Percentiles rank a stretch among this genome's conserved stretches.
Evolutionary conservation across 805 yeast species (phyloP).

Genomic region (Alloascoidea africana): DNA sequence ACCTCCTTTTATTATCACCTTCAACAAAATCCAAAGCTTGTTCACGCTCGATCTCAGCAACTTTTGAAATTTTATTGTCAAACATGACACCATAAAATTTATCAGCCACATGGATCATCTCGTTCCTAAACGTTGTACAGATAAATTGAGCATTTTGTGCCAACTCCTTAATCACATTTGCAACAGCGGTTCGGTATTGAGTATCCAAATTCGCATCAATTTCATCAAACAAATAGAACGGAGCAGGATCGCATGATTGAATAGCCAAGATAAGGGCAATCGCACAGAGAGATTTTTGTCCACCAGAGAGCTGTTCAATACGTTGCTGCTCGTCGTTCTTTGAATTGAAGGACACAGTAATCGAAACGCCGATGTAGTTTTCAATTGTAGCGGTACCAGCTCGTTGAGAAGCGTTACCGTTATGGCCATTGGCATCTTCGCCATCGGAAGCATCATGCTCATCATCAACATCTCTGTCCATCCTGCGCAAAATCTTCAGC

Average conservation of each 20-base stretch:
- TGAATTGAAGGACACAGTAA: conserved; percentile 81
- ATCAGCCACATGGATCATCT: conserved; percentile 77
- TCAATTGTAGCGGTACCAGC: conserved; percentile 22
- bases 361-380: conserved; percentile 66
- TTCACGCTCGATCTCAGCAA: conserved; percentile 50
- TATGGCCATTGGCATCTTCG: conserved; percentile 9
- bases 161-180: conserved; percentile 50
- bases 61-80: conserved; percentile 65
- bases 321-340: conserved; percentile 72
- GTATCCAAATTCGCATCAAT: conserved; percentile 93
- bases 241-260: conserved; percentile 93
- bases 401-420: conserved; percentile 8
- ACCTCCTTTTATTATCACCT: conserved; percentile 24
- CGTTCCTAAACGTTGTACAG: conserved; percentile 92
- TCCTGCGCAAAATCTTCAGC: conserved; percentile 43
- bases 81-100: conserved; percentile 80
- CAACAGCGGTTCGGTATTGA: conserved; percentile 81
- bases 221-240: conserved; percentile 91
- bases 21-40: conserved; percentile 79
- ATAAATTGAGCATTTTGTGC: conserved; percentile 74
- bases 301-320: conserved; percentile 89
- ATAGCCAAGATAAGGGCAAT: conserved; percentile 86
- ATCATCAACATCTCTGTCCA: conserved; percentile 11
- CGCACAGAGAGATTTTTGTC: conserved; percentile 95
- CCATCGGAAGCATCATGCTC: conserved; percentile 10